Percentiles rank a stretch among this genome's conserved stretches.
Conservation (phyloP, 345 rosid genomes). For the Hypericum perforatum region DNA sequence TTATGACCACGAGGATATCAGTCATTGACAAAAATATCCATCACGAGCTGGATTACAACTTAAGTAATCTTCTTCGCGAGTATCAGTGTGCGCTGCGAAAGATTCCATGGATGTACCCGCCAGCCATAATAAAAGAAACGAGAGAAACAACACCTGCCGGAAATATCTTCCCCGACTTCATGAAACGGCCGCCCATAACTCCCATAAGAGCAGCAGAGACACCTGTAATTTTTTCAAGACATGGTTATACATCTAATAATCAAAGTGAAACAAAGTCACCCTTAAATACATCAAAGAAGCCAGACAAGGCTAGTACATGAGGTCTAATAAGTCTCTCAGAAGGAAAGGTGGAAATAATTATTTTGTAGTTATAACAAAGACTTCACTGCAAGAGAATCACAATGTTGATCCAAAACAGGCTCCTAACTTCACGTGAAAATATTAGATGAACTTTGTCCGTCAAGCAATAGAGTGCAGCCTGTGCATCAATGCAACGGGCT, state of each 20-base stretch:
- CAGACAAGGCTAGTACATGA: no score
- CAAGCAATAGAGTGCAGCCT: no score
- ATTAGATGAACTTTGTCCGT: no score
- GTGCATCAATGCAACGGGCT: no score
- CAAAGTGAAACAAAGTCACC: neutral
- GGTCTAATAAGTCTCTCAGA: no score
- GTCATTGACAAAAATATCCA: neutral
- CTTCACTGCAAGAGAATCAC: no score
- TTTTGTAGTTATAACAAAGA: no score
- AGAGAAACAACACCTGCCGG: slow-evolving; percentile 88
- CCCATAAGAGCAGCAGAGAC: slow-evolving; percentile 54
- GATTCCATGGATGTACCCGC: slow-evolving; percentile 74
- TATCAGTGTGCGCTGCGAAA: slow-evolving; percentile 46
- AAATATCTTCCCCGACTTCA: slow-evolving; percentile 58
- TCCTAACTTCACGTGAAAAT: no score
- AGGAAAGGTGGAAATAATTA: no score
- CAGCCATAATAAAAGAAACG: slow-evolving; percentile 69
- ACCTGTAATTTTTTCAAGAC: slow-evolving; percentile 28
- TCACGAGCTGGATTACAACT: neutral
- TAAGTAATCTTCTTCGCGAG: neutral
- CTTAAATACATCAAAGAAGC: neutral
- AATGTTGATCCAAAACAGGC: no score
- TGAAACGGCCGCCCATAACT: slow-evolving; percentile 81
- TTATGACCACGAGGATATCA: neutral
- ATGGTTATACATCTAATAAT: neutral